Conservation (phyloP, 2,329 filamentous ascomycete genomes). For the Ambrosiella xylebori region DNA sequence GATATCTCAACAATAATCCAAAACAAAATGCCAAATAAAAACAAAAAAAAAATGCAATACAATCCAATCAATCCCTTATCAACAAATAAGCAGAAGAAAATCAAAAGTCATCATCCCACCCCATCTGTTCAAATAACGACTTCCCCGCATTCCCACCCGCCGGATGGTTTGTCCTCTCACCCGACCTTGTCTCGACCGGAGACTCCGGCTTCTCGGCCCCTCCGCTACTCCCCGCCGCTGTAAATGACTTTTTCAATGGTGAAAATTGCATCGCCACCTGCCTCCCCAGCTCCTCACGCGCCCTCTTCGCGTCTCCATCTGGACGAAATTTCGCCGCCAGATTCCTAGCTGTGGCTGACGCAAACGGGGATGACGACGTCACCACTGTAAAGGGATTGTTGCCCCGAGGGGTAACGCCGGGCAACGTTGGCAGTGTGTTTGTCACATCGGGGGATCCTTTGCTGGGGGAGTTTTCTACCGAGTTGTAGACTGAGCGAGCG, state of each 20-base stretch:
- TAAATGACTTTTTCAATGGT: conserved; percentile 3
- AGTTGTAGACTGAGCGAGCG: neutral
- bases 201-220: neutral
- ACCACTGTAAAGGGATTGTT: neutral
- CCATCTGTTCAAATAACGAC: conserved; percentile 37
- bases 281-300: neutral
- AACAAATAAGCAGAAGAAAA: conserved; percentile 19
- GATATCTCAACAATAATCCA: neutral
- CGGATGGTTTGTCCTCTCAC: neutral
- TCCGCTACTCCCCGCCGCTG: neutral
- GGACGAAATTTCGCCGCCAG: conserved; percentile 6
- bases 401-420: neutral
- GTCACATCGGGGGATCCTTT: neutral
- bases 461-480: neutral
- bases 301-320: neutral
- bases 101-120: conserved; percentile 41
- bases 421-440: neutral
- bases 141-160: conserved; percentile 14
- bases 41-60: neutral
- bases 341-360: conserved; percentile 8
- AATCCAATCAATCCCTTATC: neutral
- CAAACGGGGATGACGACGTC: conserved; percentile 9
- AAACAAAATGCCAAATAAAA: neutral
- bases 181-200: neutral
- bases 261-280: conserved; percentile 6